phyloP scores from a whole-genome alignment of 371 early-diverging fungal genomes.

The Saksenaea vasiformis region DNA sequence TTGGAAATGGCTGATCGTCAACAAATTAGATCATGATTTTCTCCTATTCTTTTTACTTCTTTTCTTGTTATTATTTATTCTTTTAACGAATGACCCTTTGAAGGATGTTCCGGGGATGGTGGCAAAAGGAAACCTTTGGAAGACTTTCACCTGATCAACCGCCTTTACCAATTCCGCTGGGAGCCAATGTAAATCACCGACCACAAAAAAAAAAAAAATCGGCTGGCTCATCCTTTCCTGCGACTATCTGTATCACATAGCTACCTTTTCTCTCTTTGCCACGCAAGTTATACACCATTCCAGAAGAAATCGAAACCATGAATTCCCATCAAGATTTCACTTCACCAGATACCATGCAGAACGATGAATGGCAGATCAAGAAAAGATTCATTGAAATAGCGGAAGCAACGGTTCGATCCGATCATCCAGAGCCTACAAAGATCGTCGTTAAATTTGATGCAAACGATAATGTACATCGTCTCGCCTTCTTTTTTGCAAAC shows the following conservation, averaged over 20 bases:
- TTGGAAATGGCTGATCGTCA: background rate
- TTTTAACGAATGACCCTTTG: background rate
- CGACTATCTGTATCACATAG: background rate
- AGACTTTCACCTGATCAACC: background rate
- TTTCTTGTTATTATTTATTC: background rate
- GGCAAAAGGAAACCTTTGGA: background rate
- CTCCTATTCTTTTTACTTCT: background rate
- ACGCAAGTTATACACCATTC: slow-evolving; percentile 16
- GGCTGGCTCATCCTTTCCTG: background rate
- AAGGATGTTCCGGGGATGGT: background rate
- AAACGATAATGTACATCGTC: slow-evolving; percentile 8
- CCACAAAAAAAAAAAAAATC: background rate
- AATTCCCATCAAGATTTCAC: background rate
- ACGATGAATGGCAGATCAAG: background rate
- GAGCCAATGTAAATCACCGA: slow-evolving; percentile 1
- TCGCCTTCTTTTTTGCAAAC: slow-evolving; percentile 4
- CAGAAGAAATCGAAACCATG: slow-evolving; percentile 18
- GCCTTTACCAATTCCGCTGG: background rate
- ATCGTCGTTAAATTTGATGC: slow-evolving; percentile 8
- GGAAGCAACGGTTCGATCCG: slow-evolving; percentile 3
- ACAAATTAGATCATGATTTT: background rate
- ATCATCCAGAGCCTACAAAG: slow-evolving; percentile 10
- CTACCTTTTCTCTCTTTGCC: background rate
- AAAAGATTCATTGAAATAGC: background rate
- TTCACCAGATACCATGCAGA: background rate